A percentile compares a stretch with the other conserved stretches of the same genome.
Conservation (phyloP, 73 alveolate species). For the Stentor roeselii region DNA sequence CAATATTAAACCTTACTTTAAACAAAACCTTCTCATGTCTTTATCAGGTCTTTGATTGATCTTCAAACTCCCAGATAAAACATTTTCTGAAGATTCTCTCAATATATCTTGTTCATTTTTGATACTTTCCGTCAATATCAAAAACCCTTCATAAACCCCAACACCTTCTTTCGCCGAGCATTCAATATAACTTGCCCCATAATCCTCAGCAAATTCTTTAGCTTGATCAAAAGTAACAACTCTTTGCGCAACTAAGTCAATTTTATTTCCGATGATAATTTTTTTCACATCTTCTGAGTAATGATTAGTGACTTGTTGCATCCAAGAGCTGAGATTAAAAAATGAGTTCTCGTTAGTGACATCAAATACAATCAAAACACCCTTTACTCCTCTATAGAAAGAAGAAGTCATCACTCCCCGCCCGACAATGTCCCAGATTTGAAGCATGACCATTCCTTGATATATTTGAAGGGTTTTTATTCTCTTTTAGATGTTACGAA, state of each 20-base stretch:
- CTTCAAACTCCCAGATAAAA: no score
- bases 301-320: slow-evolving; percentile 40
- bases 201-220: slow-evolving; percentile 27
- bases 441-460: background rate
- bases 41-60: no score
- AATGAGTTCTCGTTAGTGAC: slow-evolving; percentile 30
- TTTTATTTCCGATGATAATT: slow-evolving; percentile 49
- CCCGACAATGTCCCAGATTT: background rate
- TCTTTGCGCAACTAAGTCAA: slow-evolving; percentile 35
- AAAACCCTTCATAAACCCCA: slow-evolving; percentile 32
- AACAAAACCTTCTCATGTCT: no score
- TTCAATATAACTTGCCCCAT: background rate
- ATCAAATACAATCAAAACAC: slow-evolving; percentile 29
- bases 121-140: background rate
- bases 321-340: slow-evolving; percentile 32
- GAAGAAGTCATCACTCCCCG: slow-evolving; percentile 33
- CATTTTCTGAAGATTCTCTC: no score
- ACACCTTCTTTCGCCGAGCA: slow-evolving; percentile 52
- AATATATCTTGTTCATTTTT: no score
- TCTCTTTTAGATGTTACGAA: no score
- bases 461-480: background rate
- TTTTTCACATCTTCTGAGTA: slow-evolving; percentile 33
- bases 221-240: slow-evolving; percentile 36
- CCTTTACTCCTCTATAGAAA: slow-evolving; percentile 33
- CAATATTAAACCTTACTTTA: no score